phyloP scores from a whole-genome alignment of 2,329 filamentous ascomycete species.

The Peltaster fructicola region DNA sequence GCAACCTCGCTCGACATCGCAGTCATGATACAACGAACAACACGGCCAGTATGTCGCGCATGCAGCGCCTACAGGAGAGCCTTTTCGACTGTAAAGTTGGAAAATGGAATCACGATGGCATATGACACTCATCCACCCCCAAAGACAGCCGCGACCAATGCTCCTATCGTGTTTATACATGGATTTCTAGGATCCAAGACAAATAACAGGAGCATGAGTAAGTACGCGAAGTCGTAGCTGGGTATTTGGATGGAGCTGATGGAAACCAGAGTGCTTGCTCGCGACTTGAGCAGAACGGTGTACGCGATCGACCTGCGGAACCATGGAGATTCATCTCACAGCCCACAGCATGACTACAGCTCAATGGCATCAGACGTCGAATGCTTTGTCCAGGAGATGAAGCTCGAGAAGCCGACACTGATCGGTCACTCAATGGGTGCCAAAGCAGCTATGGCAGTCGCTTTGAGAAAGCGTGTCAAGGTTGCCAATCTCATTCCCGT shows the following conservation, averaged over 20 bases:
- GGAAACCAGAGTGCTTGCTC: slow-evolving; percentile 54
- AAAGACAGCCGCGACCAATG: slow-evolving; percentile 21
- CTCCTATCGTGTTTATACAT: slow-evolving; percentile 74
- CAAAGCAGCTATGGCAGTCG: slow-evolving; percentile 79
- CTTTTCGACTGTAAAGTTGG: slow-evolving; percentile 15
- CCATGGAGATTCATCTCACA: slow-evolving; percentile 78
- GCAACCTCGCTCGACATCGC: too few species aligned
- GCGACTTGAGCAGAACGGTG: slow-evolving; percentile 61
- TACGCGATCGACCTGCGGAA: slow-evolving; percentile 84
- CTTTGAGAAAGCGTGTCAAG: slow-evolving; percentile 49
- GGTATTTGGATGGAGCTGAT: too few species aligned
- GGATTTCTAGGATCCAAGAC: slow-evolving; percentile 89
- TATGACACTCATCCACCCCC: slow-evolving; percentile 50
- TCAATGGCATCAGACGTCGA: slow-evolving; percentile 72
- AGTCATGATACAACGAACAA: too few species aligned
- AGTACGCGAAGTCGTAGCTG: slow-evolving; percentile 53
- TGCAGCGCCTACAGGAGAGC: too few species aligned
- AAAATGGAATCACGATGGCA: slow-evolving; percentile 29
- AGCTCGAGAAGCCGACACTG: slow-evolving; percentile 51
- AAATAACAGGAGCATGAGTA: slow-evolving; percentile 89
- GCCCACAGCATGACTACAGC: slow-evolving; percentile 57
- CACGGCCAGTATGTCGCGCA: too few species aligned
- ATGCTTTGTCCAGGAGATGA: slow-evolving; percentile 56
- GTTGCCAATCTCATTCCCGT: slow-evolving; percentile 62
- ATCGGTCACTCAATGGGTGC: slow-evolving; percentile 97